Base-by-base conservation (phyloP, 495 filamentous ascomycete species). In the Aspergillus mulundensis region DNA sequence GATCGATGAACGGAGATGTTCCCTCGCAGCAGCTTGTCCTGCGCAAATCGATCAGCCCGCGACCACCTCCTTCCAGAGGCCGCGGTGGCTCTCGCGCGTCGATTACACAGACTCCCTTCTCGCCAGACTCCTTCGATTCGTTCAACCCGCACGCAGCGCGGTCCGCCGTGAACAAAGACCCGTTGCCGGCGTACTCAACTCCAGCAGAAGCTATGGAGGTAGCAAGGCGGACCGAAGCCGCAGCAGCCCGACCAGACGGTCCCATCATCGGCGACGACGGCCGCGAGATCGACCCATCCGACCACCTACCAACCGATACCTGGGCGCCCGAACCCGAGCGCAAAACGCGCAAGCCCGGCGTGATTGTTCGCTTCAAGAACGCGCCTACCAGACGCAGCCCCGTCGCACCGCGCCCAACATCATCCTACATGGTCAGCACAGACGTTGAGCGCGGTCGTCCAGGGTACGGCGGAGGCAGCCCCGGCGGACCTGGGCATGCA, bases 321-420 rank as follows among this genome's bases (percentile, higher is more conserved):
- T 97, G 91, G 88, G 94, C 94, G 0, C 94, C 94, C 0, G 91
- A 97, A 66, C 93, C 93, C 0, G 93, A 97, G 62, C 77, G 79
- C 21, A 94, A 90, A 69, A 81, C 77, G 36, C 78, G 82, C 46
- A 82, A 82, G 23, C 74, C 82, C 7, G 79, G 81, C 40, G 74
- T 82, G 1, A 75, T 80, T 15, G 70, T 82, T 36, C 76, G 79
- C 8, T 82, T 81, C 64, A 74, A 76, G 47, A 70, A 75, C 44
- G 61, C 67, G 1, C 78, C 80, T 12, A 10, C 65, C 58, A 40
- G 70, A 36, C 45, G 32, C 2, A 51, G 15, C 16, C 48, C 48
- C 14, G 28, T 47, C 60, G 18, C 52, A 41, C 19, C 30, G 43
- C 54, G 54, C 44, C 54, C 54, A 5, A 44, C 47, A 18, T 50